phyloP scores from a whole-genome alignment of 2,329 filamentous ascomycete genomes.

The Claviceps monticola region DNA sequence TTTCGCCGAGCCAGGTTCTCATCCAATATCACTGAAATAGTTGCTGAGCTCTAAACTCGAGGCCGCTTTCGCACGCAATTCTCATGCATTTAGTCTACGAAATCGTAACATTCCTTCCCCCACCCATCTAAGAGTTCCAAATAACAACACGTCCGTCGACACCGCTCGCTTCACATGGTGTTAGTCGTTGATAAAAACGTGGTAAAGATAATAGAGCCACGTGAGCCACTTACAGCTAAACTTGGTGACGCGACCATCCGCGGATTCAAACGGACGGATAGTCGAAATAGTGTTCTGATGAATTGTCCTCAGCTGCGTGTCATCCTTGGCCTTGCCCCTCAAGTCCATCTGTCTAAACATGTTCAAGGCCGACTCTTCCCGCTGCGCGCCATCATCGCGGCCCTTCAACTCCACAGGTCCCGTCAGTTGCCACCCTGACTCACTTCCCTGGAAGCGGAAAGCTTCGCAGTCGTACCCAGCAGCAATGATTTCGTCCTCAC shows the following conservation, averaged over 20 bases:
- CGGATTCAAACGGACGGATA: constrained; percentile 60
- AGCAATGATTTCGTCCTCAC: constrained; percentile 85
- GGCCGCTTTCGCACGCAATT: too few species aligned
- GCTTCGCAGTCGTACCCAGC: constrained; percentile 86
- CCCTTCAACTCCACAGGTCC: constrained; percentile 70
- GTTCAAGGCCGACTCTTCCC: constrained; percentile 88
- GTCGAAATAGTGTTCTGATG: constrained; percentile 95
- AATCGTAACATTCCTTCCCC: not conserved
- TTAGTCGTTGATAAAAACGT: constrained; percentile 13
- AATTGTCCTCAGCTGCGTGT: constrained; percentile 86
- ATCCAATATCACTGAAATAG: too few species aligned
- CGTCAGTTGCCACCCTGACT: constrained; percentile 68
- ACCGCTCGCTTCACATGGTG: constrained; percentile 47
- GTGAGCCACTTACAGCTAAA: constrained; percentile 65
- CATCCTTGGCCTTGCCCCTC: constrained; percentile 81
- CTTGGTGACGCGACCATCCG: constrained; percentile 52
- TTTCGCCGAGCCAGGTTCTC: too few species aligned
- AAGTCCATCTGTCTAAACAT: constrained; percentile 99
- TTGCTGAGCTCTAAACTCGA: too few species aligned
- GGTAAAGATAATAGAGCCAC: not conserved
- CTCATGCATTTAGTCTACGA: not conserved
- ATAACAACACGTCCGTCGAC: constrained; percentile 74
- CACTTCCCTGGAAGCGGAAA: constrained; percentile 71
- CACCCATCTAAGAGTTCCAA: constrained; percentile 46
- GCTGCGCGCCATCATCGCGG: constrained; percentile 43